Percentiles rank a stretch among this genome's conserved stretches.
Conservation (phyloP, 2,329 filamentous ascomycete genomes). For the Trichophyton equinum region DNA sequence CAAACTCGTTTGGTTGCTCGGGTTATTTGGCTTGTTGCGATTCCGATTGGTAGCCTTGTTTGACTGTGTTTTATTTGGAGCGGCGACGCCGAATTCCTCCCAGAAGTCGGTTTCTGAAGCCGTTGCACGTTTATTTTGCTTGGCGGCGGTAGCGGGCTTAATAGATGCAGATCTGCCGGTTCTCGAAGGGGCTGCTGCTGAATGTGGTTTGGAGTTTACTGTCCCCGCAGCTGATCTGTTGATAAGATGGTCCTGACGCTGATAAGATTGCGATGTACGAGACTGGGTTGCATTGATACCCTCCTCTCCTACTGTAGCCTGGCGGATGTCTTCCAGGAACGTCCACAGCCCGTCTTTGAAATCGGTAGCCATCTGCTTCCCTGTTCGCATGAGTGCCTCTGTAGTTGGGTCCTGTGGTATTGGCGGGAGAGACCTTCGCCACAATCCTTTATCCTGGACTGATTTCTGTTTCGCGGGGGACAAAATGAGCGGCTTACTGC, state of each 20-base stretch:
- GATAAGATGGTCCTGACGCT: slow-evolving; percentile 11
- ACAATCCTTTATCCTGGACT: slow-evolving; percentile 13
- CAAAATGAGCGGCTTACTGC: slow-evolving; percentile 15
- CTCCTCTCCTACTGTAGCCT: slow-evolving; percentile 93
- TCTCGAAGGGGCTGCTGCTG: slow-evolving; percentile 17
- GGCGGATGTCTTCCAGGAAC: slow-evolving; percentile 87
- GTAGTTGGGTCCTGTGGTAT: slow-evolving; percentile 26
- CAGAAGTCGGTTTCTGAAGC: slow-evolving; percentile 37
- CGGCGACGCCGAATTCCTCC: slow-evolving; percentile 38
- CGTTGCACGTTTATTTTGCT: slow-evolving; percentile 30
- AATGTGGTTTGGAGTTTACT: slow-evolving; percentile 24
- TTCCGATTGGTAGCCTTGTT: slow-evolving; percentile 26
- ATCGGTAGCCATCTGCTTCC: slow-evolving; percentile 76
- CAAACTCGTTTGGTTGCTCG: slow-evolving; percentile 14
- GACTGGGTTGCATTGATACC: slow-evolving; percentile 49
- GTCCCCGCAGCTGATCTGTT: slow-evolving; percentile 21
- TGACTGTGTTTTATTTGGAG: slow-evolving; percentile 13
- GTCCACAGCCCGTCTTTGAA: slow-evolving; percentile 83
- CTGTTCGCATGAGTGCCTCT: slow-evolving; percentile 42
- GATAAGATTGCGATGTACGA: slow-evolving; percentile 22
- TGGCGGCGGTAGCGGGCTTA: slow-evolving; percentile 20
- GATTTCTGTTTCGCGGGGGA: slow-evolving; percentile 26
- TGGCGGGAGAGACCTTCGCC: slow-evolving; percentile 32
- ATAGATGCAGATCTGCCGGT: slow-evolving; percentile 18
- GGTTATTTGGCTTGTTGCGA: slow-evolving; percentile 22